A percentile compares a stretch with the other conserved stretches of the same genome.
phyloP scores from a whole-genome alignment of 2,329 filamentous ascomycete species.

The Talaromyces atroroseus region DNA sequence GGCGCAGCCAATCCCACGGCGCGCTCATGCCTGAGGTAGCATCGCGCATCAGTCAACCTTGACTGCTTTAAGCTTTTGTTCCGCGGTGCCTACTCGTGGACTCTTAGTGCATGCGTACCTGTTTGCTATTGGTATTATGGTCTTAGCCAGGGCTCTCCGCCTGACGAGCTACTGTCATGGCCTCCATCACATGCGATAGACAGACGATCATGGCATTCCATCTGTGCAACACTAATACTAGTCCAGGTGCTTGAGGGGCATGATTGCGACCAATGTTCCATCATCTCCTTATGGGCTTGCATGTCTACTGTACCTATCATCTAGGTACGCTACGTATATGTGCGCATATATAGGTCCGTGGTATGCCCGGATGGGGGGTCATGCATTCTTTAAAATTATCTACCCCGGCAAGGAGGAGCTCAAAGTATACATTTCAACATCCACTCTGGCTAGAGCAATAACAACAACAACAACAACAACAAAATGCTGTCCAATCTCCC shows the following conservation, averaged over 20 bases:
- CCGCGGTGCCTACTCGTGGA: background rate
- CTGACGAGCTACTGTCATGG: background rate
- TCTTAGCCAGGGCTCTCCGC: too few relatives aligned
- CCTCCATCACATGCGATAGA: background rate
- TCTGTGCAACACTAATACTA: background rate
- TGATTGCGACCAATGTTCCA: background rate
- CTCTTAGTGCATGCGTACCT: background rate
- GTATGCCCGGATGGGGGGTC: background rate
- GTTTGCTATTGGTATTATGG: background rate
- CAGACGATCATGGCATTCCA: background rate
- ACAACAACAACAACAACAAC: background rate
- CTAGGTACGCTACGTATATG: background rate
- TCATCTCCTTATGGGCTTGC: background rate
- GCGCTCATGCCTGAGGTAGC: background rate
- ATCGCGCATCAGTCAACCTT: background rate
- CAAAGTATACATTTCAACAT: background rate
- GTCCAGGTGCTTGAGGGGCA: background rate
- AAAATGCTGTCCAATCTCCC: constrained; percentile 1
- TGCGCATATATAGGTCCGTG: background rate
- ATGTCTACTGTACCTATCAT: background rate
- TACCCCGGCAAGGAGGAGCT: background rate
- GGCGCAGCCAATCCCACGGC: background rate
- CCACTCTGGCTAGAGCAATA: background rate
- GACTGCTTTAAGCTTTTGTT: background rate
- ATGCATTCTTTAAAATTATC: background rate